Evolutionary conservation across 192 early-diverging fungal species (phyloP), one percentile per base, ranked within the genome.

Genomic region (Spinellus fusiger): DNA sequence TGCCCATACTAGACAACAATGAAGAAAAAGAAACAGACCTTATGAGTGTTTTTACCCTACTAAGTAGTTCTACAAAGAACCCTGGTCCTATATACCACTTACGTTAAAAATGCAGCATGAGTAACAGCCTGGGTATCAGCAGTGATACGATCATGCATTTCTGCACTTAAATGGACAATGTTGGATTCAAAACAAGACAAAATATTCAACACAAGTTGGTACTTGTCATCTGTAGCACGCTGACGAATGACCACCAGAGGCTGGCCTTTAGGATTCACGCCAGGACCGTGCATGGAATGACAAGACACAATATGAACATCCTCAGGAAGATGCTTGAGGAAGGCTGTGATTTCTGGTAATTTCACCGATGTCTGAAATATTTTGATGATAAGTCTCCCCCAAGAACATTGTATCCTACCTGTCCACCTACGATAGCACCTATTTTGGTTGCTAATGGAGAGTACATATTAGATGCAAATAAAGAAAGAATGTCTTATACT

Each of bases 121-220:
- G 96, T 98, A 27, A 91, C 92, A 4, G 95, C 96, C 69, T 98
- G 96, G 8, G 96, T 98, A 65, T 98, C 95, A 0, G 96, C 96
- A 7, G 95, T 98, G 40, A 97, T 95, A 6, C 87, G 77, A 65
- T 98, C 96, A 59, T 98, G 96, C 40, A 96, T 93, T 64, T 88
- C 68, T 56, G 82, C 89, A 34, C 75, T 81, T 65, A 97, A 62
- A 62, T 86, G 77, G 0, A 96, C 93, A 34, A 94, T 78, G 33
- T 91, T 74, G 5, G 89, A 90, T 68, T 92, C 79, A n/a, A 97
- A 80, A 31, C 87, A 85, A 3, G 75, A 73, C 25, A 95, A 63
- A 1, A 94, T 81, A 12, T 78, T 64, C 12, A 87, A 71, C 1
- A 83, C 87, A 47, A 80, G 63, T 7, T 77, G 70, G 62, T 85